Base-by-base conservation (phyloP, 2,329 filamentous ascomycete genomes). In the Penicillium sp. region DNA sequence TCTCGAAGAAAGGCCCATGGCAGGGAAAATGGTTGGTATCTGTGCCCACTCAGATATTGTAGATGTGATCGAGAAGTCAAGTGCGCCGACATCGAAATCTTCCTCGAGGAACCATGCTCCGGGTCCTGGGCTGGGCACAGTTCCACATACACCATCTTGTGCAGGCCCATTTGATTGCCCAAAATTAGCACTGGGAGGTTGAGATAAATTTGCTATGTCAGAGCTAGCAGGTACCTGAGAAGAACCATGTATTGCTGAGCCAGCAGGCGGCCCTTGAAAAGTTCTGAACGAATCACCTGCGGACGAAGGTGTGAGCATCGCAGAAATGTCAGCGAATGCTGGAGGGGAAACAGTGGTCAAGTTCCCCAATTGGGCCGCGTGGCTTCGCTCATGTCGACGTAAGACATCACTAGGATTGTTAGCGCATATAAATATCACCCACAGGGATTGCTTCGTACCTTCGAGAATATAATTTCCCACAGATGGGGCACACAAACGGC, bases 401-500 rank as follows among this genome's bases (percentile, higher is more conserved):
- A 61, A 29, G 7, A 59, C 60, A 44, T 62, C 56, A 45, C 58
- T 61, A 38, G 29, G 13, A 27, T 29, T 10, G 7, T 42, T 29
- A 42, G 19, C n/a, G 29, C 26, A n/a, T 16, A 42, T 29, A 3
- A 5, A 2, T 8, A 13, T 10, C 30, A 10, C 7, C 26, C 26
- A 32, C n/a, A 11, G 7, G 23, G 11, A 18, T 9, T 8, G 26
- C 32, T n/a, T 38, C 8, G 19, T 14, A 63, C 61, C 54, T 62
- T 44, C 60, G 50, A 4, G 56, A 55, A 16, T 62, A 63, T 19
- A 61, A n/a, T 48, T 58, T 63, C 14, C 60, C 61, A 42, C 60
- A 63, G 16, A 52, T 39, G 5, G 56, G 47, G 32, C 61, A 63
- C 16, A 26, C 40, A 32, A 58, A 96, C 0, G 91, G 92, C 76